Conservation (phyloP, 2,329 filamentous ascomycete species). For the Polychaeton citri region DNA sequence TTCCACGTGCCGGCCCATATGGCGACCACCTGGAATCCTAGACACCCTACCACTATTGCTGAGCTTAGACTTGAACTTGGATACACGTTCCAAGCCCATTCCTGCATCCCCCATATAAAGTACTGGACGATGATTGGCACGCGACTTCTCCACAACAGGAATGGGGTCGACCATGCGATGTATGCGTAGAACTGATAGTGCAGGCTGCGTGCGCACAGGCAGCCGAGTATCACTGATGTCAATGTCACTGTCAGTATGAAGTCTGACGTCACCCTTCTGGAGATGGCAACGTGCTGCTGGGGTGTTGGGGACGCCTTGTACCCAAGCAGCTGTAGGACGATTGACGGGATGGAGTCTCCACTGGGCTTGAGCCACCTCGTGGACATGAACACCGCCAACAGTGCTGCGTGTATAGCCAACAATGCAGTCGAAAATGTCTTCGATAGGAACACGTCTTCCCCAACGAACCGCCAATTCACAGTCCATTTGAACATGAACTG, state of each 20-base stretch:
- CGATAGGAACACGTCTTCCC: constrained; percentile 66
- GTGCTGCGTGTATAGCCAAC: constrained; percentile 48
- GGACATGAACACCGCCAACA: constrained; percentile 54
- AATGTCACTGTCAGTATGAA: constrained; percentile 69
- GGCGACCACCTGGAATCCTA: constrained; percentile 53
- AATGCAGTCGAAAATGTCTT: constrained; percentile 54
- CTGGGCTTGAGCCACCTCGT: constrained; percentile 62
- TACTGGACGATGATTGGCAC: constrained; percentile 41
- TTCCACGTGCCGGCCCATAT: constrained; percentile 34
- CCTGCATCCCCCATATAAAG: constrained; percentile 61
- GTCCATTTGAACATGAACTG: constrained; percentile 97
- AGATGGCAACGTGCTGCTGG: constrained; percentile 44
- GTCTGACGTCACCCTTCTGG: constrained; percentile 48
- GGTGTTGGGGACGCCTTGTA: constrained; percentile 24
- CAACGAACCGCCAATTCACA: constrained; percentile 95
- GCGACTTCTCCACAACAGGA: constrained; percentile 68
- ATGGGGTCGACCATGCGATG: constrained; percentile 78
- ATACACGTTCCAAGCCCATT: constrained; percentile 90
- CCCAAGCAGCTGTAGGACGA: constrained; percentile 36
- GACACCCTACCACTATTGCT: constrained; percentile 52
- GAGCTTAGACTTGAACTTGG: constrained; percentile 63
- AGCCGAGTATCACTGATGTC: constrained; percentile 61
- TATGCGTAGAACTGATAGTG: constrained; percentile 96
- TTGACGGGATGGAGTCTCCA: constrained; percentile 41
- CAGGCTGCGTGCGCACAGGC: constrained; percentile 74